A percentile compares a stretch with the other conserved stretches of the same genome.
Conservation (phyloP, 345 rosid species). For the Salix udensis region DNA sequence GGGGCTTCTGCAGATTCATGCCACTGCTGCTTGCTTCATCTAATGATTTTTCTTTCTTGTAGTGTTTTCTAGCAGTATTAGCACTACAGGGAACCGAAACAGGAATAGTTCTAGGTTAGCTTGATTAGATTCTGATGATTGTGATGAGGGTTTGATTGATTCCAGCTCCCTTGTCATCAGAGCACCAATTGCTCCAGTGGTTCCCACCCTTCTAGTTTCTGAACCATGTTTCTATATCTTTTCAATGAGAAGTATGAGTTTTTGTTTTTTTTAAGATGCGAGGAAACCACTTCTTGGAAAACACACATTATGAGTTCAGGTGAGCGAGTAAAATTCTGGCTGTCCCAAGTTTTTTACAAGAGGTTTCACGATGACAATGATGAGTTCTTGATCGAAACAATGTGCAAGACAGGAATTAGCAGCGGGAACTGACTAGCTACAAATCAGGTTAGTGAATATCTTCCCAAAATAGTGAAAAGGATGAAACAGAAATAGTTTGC, state of each 20-base stretch:
- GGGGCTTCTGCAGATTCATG: too few species aligned
- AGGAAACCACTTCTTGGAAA: too few species aligned
- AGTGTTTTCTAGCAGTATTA: too few species aligned
- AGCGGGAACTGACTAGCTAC: neutral
- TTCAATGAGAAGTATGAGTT: constrained; percentile 1
- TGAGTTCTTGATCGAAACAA: too few species aligned
- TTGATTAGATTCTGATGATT: too few species aligned
- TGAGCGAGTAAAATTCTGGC: rapidly evolving
- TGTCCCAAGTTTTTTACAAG: too few species aligned
- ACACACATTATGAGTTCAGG: rapidly evolving
- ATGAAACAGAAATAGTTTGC: neutral
- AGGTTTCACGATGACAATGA: too few species aligned
- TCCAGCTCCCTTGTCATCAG: constrained; percentile 80
- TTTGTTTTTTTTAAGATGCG: too few species aligned
- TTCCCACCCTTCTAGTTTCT: constrained; percentile 75
- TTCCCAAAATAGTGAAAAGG: neutral
- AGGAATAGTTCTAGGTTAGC: too few species aligned
- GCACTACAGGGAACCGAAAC: too few species aligned
- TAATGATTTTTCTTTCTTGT: too few species aligned
- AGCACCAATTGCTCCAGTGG: constrained; percentile 76
- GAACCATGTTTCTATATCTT: constrained; percentile 49
- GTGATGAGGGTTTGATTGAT: constrained; percentile 46
- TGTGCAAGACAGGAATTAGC: neutral
- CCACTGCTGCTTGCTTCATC: too few species aligned
- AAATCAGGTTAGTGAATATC: constrained; percentile 1